Evolutionary conservation across 805 yeast genomes (phyloP), one percentile per base, ranked within the genome.

Genomic region (Starmerella etchellsii): DNA sequence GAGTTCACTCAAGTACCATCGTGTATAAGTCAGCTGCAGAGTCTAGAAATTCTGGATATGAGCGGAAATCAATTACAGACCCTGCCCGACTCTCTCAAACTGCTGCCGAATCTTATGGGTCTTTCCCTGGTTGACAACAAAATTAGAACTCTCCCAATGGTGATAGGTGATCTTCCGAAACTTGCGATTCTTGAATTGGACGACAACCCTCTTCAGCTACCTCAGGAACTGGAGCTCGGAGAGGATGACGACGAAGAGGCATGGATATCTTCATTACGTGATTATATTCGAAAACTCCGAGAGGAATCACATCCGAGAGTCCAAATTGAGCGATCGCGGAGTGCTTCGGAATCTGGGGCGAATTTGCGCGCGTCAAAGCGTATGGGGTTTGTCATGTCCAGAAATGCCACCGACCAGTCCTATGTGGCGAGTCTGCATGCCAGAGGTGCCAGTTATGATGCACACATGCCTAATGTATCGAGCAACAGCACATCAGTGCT

Each of bases 311-410:
- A 23, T 7, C 25, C 25, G 25, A n/a, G 8, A 11, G 8, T 27
- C n/a, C 30, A 10, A 10, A 8, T n/a, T 4, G 60, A 56, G 33
- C 40, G 59, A 14, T 47, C 47, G 21, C 47, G 68, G 36, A 60
- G 64, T 34, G 60, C 61, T 16, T 58, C 72, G 2, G 70, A 68
- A 43, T 62, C 64, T 21, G 40, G 46, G 31, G 56, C 63, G 25
- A 63, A 63, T n/a, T 64, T 76, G 7, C 69, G 80, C n/a, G 68
- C 75, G 41, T 81, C 82, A 0, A 74, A 79, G 54, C 64, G 88
- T 47, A 79, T 78, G 85, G 88, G 87, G 0, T 70, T 80, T 40
- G 74, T 80, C 16, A 49, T 53, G 56, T 48, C 46, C 20, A 31
- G 47, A 6, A 50, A 50, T 26, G 53, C 52, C 5, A 30, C 46